These are phyloP conservation scores for Phytophthora idaei DNA, from an alignment of 352 stramenopile species.

Conservation along the genomic window DNA sequence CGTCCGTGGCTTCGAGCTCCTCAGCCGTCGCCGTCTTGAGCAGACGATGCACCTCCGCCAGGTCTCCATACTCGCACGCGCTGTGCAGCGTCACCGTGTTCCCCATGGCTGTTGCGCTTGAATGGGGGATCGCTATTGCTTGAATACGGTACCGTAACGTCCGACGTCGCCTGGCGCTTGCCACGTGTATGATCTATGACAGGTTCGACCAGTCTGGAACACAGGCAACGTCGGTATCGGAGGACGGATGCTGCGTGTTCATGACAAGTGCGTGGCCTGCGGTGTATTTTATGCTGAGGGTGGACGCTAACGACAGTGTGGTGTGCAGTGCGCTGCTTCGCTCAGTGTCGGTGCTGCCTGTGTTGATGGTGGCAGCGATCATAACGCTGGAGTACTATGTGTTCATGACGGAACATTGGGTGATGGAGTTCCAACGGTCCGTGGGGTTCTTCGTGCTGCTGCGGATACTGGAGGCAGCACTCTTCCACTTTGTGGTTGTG, in stretches of 20 bases:
- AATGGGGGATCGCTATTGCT: conserved; percentile 15
- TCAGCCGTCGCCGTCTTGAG: conserved; percentile 65
- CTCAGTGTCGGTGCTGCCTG: conserved; percentile 63
- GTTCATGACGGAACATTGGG: conserved; percentile 59
- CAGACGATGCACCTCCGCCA: conserved; percentile 59
- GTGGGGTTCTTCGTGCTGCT: conserved; percentile 27
- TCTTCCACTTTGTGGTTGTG: conserved; percentile 68
- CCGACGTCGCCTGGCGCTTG: conserved; percentile 24
- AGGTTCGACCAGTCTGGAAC: conserved; percentile 1
- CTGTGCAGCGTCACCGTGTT: conserved; percentile 85
- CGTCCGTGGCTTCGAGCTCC: conserved; percentile 74
- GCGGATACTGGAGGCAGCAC: conserved; percentile 39
- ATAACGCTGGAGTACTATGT: conserved; percentile 72
- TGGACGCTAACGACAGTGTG: not conserved
- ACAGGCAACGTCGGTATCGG: not conserved
- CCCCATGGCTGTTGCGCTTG: conserved; percentile 56
- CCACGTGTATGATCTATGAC: conserved; percentile 12
- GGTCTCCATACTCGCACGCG: conserved; percentile 76
- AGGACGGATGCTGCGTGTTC: conserved; percentile 67
- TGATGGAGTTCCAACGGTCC: conserved; percentile 35
- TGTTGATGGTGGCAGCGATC: conserved; percentile 67
- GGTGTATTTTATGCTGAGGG: not conserved
- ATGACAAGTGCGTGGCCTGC: conserved; percentile 58
- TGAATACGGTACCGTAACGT: conserved; percentile 22
- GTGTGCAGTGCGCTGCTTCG: conserved; percentile 59